These are phyloP conservation scores for Lactarius tabidus DNA, from an alignment of 768 basidiomycete species.

Conservation along the genomic window DNA sequence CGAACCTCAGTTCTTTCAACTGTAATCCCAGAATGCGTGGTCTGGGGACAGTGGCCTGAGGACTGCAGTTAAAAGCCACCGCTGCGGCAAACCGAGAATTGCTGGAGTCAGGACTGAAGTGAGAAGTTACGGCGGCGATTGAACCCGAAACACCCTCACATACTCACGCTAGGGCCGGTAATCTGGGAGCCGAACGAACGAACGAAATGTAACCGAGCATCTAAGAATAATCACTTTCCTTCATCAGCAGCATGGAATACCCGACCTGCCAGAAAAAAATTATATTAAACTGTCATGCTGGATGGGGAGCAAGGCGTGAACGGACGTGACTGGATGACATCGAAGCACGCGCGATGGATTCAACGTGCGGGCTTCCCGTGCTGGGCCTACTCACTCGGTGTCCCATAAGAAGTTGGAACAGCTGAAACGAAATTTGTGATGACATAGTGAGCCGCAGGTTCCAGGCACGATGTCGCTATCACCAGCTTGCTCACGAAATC, in stretches of 20 bases:
- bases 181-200: too few relatives aligned
- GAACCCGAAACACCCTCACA: too few relatives aligned
- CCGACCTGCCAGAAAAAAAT: conserved; percentile 40
- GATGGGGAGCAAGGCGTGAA: neutral
- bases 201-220: too few relatives aligned
- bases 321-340: neutral
- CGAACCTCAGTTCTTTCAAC: too few relatives aligned
- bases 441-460: neutral
- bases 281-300: conserved; percentile 6
- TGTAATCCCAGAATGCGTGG: too few relatives aligned
- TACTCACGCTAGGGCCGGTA: too few relatives aligned
- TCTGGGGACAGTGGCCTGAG: too few relatives aligned
- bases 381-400: conserved; percentile 1
- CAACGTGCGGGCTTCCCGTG: conserved; percentile 1
- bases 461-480: neutral
- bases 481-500: neutral
- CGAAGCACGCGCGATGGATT: neutral
- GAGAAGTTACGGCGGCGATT: too few relatives aligned
- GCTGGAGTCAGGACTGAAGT: too few relatives aligned
- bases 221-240: neutral
- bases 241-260: conserved; percentile 37
- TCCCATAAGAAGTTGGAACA: neutral
- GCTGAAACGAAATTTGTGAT: neutral
- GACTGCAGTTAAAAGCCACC: too few relatives aligned
- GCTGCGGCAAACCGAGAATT: too few relatives aligned